Percentiles rank a stretch among this genome's conserved stretches.
These are phyloP conservation scores for Nigrospora osmanthi DNA, from an alignment of 2,329 filamentous ascomycete species.

Conservation along the genomic window DNA sequence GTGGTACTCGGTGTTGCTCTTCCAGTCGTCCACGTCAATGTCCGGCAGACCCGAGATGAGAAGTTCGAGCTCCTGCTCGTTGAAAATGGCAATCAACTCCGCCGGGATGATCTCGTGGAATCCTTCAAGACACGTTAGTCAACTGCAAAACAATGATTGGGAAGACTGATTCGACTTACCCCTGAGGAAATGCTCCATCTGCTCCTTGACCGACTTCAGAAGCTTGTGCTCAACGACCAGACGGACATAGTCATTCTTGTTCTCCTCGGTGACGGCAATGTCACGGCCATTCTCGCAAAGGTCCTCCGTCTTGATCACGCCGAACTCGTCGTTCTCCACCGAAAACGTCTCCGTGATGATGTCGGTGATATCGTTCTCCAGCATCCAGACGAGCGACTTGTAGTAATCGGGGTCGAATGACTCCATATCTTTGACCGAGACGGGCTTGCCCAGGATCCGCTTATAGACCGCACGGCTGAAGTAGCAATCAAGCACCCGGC, in stretches of 20 bases:
- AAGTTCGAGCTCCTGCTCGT: slow-evolving; percentile 93
- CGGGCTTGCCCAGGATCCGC: slow-evolving; percentile 86
- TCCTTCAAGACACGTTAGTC: slow-evolving; percentile 39
- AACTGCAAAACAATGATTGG: background rate
- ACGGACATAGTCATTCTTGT: slow-evolving; percentile 97
- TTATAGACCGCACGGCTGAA: slow-evolving; percentile 99
- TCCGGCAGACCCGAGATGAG: slow-evolving; percentile 95
- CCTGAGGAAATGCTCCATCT: slow-evolving; percentile 87
- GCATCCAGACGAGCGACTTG: slow-evolving; percentile 97
- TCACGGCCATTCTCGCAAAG: slow-evolving; percentile 82
- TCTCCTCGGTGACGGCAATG: slow-evolving; percentile 90
- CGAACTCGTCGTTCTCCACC: slow-evolving; percentile 89
- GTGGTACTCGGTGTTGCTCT: slow-evolving; percentile 97
- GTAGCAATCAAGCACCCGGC: slow-evolving; percentile 92
- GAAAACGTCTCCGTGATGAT: slow-evolving; percentile 96
- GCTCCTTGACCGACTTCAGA: slow-evolving; percentile 83
- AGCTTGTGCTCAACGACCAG: slow-evolving; percentile 91
- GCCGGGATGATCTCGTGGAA: slow-evolving; percentile 98
- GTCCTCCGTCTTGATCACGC: slow-evolving; percentile 79
- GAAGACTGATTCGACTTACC: slow-evolving; percentile 39
- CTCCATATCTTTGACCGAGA: slow-evolving; percentile 99
- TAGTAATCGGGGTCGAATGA: slow-evolving; percentile 98
- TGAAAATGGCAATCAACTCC: slow-evolving; percentile 93
- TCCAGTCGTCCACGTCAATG: slow-evolving; percentile 98
- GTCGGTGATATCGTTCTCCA: slow-evolving; percentile 97